Conservation (phyloP, 2,329 filamentous ascomycete species). For the Dactylella cylindrospora region DNA sequence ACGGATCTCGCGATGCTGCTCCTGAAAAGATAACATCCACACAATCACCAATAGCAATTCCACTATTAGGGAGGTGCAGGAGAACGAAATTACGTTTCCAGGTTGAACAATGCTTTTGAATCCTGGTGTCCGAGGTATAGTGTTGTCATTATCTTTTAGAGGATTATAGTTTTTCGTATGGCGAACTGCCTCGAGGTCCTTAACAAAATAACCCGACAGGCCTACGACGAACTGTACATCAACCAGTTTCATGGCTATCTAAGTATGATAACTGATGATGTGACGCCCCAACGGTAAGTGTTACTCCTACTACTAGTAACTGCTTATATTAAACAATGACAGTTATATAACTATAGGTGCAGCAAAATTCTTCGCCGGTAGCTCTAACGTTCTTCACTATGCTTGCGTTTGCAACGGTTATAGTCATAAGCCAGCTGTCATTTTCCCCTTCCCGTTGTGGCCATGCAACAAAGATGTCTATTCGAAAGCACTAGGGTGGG, state of each 20-base stretch:
- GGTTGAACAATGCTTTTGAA: slow-evolving; percentile 44
- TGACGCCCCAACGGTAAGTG: too few species aligned
- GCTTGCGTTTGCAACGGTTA: too few species aligned
- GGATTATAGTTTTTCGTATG: slow-evolving; percentile 44
- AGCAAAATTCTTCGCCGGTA: too few species aligned
- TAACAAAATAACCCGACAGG: slow-evolving; percentile 46
- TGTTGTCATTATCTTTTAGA: slow-evolving; percentile 21
- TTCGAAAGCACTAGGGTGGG: too few species aligned
- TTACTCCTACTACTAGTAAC: too few species aligned
- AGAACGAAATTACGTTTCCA: slow-evolving; percentile 45
- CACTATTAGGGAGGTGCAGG: slow-evolving; percentile 36
- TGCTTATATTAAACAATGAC: too few species aligned
- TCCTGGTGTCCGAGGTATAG: slow-evolving; percentile 36
- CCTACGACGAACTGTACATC: slow-evolving; percentile 45
- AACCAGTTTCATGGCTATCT: slow-evolving; percentile 11
- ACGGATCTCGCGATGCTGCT: slow-evolving; percentile 44
- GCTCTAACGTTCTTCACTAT: too few species aligned
- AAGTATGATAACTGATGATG: too few species aligned
- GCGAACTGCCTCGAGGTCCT: slow-evolving; percentile 45
- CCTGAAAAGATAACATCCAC: slow-evolving; percentile 47
- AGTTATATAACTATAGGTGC: too few species aligned
- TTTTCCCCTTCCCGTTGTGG: too few species aligned
- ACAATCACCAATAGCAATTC: slow-evolving; percentile 43
- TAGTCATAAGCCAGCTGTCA: too few species aligned
- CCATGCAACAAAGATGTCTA: too few species aligned